Percentiles rank a stretch among this genome's conserved stretches.
Evolutionary conservation across 768 basidiomycete species (phyloP).

Genomic region (Tylopilus balloui): DNA sequence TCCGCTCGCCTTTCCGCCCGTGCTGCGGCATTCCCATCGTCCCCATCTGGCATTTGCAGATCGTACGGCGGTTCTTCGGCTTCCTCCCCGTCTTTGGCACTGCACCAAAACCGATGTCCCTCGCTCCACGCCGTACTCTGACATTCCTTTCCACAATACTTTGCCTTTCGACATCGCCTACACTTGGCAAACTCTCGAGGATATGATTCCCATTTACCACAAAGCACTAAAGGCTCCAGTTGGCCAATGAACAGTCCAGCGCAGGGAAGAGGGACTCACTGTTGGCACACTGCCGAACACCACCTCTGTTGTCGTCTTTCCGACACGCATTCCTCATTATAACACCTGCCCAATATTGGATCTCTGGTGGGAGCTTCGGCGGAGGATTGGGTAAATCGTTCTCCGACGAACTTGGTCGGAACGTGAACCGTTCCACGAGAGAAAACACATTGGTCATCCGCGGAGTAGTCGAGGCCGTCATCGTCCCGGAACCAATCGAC

Average conservation of each 20-base stretch:
- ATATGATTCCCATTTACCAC: slow-evolving; percentile 89
- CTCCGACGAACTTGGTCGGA: slow-evolving; percentile 83
- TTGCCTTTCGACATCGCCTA: slow-evolving; percentile 91
- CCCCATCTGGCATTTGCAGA: slow-evolving; percentile 9
- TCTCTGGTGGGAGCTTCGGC: slow-evolving; percentile 77
- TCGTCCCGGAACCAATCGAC: slow-evolving; percentile 20
- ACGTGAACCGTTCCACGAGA: slow-evolving; percentile 94
- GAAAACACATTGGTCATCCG: slow-evolving; percentile 91
- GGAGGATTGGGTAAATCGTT: slow-evolving; percentile 64
- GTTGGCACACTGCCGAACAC: slow-evolving; percentile 96
- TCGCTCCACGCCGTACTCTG: slow-evolving; percentile 96
- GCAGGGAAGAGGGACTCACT: slow-evolving; percentile 47
- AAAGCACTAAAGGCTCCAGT: slow-evolving; percentile 61
- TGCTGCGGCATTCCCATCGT: slow-evolving; percentile 13
- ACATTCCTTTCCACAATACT: slow-evolving; percentile 97
- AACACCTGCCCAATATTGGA: slow-evolving; percentile 99
- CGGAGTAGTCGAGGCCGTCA: background rate
- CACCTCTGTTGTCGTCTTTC: slow-evolving; percentile 90
- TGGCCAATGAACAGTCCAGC: background rate
- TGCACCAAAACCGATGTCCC: slow-evolving; percentile 94
- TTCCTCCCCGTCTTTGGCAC: slow-evolving; percentile 54
- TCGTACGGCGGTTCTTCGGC: slow-evolving; percentile 32
- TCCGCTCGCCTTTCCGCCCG: slow-evolving; percentile 36
- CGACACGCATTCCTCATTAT: slow-evolving; percentile 99
- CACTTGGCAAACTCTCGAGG: slow-evolving; percentile 98